Conservation (phyloP, 345 rosid species). For the Gossypium mustelinum region DNA sequence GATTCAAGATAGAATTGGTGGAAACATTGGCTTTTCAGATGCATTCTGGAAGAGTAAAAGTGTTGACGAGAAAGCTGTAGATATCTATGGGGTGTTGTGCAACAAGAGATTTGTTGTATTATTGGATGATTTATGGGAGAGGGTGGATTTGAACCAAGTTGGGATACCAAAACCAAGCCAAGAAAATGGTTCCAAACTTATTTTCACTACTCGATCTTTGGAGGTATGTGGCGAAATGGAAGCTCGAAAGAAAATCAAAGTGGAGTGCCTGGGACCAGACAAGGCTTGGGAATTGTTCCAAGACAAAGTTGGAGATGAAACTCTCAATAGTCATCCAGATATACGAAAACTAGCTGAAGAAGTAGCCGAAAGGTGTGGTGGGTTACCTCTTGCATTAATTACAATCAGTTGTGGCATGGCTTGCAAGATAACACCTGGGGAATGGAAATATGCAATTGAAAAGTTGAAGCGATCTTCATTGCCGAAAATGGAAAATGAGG, state of each 20-base stretch:
- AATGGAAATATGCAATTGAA: slow-evolving; percentile 13
- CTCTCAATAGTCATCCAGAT: slow-evolving; percentile 27
- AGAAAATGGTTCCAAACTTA: slow-evolving; percentile 24
- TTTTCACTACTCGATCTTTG: slow-evolving; percentile 26
- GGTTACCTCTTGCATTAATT: background rate
- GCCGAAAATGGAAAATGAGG: background rate
- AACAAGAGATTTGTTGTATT: background rate
- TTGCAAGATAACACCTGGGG: background rate
- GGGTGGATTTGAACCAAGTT: background rate
- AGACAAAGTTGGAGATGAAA: slow-evolving; percentile 3
- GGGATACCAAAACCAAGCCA: background rate
- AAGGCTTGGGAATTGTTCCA: slow-evolving; percentile 37
- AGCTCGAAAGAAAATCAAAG: slow-evolving; percentile 15
- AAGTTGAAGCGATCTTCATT: background rate
- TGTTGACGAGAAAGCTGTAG: background rate
- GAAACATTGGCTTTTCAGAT: background rate
- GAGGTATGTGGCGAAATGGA: slow-evolving; percentile 24
- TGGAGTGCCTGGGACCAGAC: slow-evolving; percentile 25
- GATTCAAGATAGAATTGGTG: background rate
- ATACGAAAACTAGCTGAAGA: slow-evolving; percentile 27
- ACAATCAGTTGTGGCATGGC: slow-evolving; percentile 20
- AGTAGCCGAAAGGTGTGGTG: slow-evolving; percentile 23
- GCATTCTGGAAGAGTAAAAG: background rate
- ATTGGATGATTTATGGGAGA: background rate
- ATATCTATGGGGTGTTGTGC: background rate